Evolutionary conservation across 2,329 filamentous ascomycete genomes (phyloP).

Genomic region (Lasiodiplodia sp.): DNA sequence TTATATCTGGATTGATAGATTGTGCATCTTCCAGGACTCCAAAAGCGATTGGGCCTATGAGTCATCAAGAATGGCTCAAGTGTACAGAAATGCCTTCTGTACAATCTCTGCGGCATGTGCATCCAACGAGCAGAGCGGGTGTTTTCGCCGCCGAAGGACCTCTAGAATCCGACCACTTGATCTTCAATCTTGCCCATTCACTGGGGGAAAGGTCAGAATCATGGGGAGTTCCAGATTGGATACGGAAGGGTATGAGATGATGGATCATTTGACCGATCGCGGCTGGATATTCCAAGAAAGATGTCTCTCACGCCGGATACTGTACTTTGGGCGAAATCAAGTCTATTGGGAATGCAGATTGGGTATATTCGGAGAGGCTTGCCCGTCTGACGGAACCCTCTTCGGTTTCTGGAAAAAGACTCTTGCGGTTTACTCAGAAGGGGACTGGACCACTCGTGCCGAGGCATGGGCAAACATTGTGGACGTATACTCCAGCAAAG

Average conservation of each 20-base stretch:
- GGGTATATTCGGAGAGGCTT: background rate
- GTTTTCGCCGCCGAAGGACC: background rate
- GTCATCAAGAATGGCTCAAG: background rate
- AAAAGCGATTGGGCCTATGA: background rate
- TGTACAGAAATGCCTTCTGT: constrained; percentile 1
- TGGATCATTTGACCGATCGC: background rate
- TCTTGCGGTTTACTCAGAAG: no score
- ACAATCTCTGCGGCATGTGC: background rate
- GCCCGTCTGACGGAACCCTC: background rate
- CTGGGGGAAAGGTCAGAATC: no score
- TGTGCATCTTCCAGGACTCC: background rate
- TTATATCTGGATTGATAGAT: background rate
- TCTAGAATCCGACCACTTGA: background rate
- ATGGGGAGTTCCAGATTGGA: no score
- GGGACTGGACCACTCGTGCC: no score
- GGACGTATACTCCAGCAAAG: background rate
- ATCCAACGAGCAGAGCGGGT: background rate
- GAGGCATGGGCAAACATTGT: background rate
- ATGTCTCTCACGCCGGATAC: constrained; percentile 1
- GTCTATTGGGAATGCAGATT: constrained; percentile 18
- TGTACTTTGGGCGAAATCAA: constrained; percentile 5
- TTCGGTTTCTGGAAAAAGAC: no score
- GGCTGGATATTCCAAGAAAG: constrained; percentile 27
- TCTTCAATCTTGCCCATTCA: background rate
- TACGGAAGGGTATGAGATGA: background rate